phyloP scores from a whole-genome alignment of 345 rosid genomes.

The Gossypium sturtianum region DNA sequence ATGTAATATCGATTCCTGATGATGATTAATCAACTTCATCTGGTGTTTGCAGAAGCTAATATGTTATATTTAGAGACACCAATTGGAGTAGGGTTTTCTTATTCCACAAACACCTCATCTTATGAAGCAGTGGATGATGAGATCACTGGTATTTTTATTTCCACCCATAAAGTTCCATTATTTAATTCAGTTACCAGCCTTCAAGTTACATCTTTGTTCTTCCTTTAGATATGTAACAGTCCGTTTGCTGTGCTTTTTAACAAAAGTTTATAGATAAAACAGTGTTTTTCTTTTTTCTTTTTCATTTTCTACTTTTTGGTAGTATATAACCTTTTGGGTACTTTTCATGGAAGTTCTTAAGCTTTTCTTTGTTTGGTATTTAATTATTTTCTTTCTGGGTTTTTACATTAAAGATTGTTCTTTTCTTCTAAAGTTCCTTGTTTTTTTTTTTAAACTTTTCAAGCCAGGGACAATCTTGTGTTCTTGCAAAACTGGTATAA shows the following conservation, averaged over 20 bases:
- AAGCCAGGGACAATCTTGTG: conserved; percentile 62
- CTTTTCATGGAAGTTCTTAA: background rate
- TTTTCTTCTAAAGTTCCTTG: conserved; percentile 12
- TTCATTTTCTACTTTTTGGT: no score
- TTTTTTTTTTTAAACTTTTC: conserved; percentile 29
- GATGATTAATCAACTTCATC: background rate
- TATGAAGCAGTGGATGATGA: conserved; percentile 53
- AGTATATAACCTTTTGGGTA: background rate
- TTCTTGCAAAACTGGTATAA: conserved; percentile 59
- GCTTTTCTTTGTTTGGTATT: background rate
- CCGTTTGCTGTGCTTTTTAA: background rate
- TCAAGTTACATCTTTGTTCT: no score
- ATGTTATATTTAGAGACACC: conserved; percentile 70
- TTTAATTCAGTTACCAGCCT: no score
- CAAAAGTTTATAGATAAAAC: background rate
- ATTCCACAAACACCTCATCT: conserved; percentile 37
- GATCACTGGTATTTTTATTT: conserved; percentile 37
- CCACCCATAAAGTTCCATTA: no score
- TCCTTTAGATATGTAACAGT: no score
- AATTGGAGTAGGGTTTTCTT: conserved; percentile 74
- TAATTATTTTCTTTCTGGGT: background rate
- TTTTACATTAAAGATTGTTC: background rate
- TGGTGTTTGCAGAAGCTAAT: conserved; percentile 52
- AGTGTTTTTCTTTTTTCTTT: background rate
- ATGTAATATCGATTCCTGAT: background rate